Base-by-base conservation (phyloP, 345 rosid genomes). In the Conringia planisiliqua region DNA sequence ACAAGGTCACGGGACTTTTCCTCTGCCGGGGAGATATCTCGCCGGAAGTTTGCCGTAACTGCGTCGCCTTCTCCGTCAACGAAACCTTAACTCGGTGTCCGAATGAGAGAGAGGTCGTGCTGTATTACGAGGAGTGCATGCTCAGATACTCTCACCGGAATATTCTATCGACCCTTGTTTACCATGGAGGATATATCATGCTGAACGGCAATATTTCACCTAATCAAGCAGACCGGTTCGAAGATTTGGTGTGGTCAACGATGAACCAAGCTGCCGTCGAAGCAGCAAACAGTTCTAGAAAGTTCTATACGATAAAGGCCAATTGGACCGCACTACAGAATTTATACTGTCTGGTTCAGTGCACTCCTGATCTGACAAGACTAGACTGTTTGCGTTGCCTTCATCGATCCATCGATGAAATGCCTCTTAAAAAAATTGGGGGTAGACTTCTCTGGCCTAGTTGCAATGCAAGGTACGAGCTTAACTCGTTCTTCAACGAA, bases 321-420 rank as follows among this genome's bases (percentile, higher is more conserved):
- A 7, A 55, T 12, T 48, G 57, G 26, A 36, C 72, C 1, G 44
- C n/a, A 36, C 32, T 39, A 3, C 43, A 68, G 56, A 54, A 1
- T 0, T 22, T 89, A 36, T 84, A 68, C 60, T 52, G 50, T 1
- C 79, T 89, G 1, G 80, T 36, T 4, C 86, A 89, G 82, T 89
- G 93, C 74, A 82, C 80, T 2, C 87, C 79, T 4, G 89, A 86
- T 76, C 47, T 86, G 4, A 72, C 74, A 1, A 4, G 29, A 3
- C 0, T 1, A 0, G 81, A 58, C 1, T 86, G 88, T 22, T 6
- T 11, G 2, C 0, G 3, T 0, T 86, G 90, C 62, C 69, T 86
- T 3, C 38, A 52, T n/a, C 1, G 0, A 0, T 80, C 82, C 17
- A 56, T 70, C 6, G 10, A 58, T 2, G 0, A 0, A 6, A 29